Base-by-base conservation (phyloP, 2,329 filamentous ascomycete genomes). In the Didymella exigua region DNA sequence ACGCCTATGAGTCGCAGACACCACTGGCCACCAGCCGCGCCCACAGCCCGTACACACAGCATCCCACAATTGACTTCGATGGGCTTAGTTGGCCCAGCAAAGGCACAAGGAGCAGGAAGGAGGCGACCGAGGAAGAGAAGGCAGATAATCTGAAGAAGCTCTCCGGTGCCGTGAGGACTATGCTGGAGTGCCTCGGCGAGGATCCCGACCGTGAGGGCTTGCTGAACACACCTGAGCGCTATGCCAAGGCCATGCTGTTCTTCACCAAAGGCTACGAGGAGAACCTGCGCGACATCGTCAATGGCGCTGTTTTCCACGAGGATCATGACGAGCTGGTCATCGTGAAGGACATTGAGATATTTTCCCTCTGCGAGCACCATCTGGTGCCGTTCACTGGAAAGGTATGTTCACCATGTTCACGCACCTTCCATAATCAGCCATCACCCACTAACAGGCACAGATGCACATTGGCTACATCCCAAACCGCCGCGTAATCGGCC, bases 391-490 rank as follows among this genome's bases (percentile, higher is more conserved):
- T 99, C 70, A 93, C 86, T 3, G 95, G 95, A 68, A 98, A 96
- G 85, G 91, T 93, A 21, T 9, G 16, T 41, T 19, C 18, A 14
- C 14, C 3, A n/a, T n/a, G n/a, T n/a, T n/a, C n/a, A n/a, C 16
- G 2, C 26, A 19, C 5, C 29, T 2, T 14, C 13, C 10, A 18
- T n/a, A 4, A 4, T 23, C 29, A 21, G 5, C 2, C 23, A 4
- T 10, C 27, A 36, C 5, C 8, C 50, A 63, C 54, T 48, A 26
- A 30, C 21, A 23, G 0, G 10, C 4, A 5, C 36, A 96, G 91
- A 98, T 99, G 91, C 95, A 99, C 78, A 98, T 99, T 67, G 95
- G 93, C 54, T 99, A 99, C 77, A 98, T 99, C 60, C 95, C 95
- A 26, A 87, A 88, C 69, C 86, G 92, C 72, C 87, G 93, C 55